Evolutionary conservation across 192 early-diverging fungal genomes (phyloP).

Genomic region (Allomyces macrogynus): DNA sequence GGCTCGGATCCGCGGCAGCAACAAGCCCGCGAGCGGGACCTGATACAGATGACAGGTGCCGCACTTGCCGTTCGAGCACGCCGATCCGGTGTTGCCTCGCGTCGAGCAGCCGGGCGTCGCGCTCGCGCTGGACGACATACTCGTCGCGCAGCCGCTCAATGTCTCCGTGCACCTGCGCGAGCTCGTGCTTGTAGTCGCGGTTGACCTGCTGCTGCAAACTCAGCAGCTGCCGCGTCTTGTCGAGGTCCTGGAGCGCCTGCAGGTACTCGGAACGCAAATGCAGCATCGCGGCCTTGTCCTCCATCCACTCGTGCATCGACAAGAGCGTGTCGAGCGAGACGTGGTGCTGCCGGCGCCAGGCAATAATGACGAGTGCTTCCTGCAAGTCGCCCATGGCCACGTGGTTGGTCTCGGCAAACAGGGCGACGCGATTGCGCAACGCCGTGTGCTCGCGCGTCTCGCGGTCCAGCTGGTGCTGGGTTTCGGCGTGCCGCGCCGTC

Average conservation of each 20-base stretch:
- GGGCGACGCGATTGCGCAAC: neutral
- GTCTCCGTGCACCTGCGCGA: neutral
- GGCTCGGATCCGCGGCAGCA: neutral
- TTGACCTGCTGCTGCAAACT: neutral
- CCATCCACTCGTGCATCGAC: constrained; percentile 1
- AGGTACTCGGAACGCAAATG: neutral
- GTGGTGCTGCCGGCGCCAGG: neutral
- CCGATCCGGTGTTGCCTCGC: neutral
- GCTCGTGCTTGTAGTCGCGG: neutral
- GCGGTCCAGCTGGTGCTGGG: neutral
- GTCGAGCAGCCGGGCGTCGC: neutral
- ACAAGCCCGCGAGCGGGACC: neutral
- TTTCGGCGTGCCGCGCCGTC: neutral
- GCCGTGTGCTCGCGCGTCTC: neutral
- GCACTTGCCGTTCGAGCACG: neutral
- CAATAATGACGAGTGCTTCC: neutral
- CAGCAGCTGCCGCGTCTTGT: neutral
- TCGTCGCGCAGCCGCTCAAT: neutral
- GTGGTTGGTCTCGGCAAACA: neutral
- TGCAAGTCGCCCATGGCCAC: neutral
- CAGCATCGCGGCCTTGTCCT: neutral
- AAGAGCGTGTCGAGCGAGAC: neutral
- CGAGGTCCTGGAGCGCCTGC: neutral
- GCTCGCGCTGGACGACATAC: neutral
- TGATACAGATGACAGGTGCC: neutral